A percentile compares a stretch with the other conserved stretches of the same genome.
These are phyloP conservation scores for Solanum microdontum DNA, from an alignment of 257 asterid genomes.

Conservation along the genomic window DNA sequence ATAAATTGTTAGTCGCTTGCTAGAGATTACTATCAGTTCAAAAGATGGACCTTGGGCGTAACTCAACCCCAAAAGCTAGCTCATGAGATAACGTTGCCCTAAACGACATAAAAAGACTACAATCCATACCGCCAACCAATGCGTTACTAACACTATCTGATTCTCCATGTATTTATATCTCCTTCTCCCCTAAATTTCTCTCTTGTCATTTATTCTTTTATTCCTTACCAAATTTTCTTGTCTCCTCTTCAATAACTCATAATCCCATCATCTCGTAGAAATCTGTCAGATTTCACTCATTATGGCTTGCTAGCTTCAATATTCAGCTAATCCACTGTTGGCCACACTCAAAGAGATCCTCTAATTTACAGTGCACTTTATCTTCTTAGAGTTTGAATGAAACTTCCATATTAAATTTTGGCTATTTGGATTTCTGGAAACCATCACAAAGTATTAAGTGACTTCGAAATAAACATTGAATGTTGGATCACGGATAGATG, in stretches of 20 bases:
- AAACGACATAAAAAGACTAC: not conserved
- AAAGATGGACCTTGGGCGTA: not conserved
- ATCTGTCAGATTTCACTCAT: not conserved
- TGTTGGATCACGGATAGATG: not conserved
- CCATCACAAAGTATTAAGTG: not conserved
- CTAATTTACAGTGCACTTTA: not conserved
- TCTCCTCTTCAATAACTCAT: not conserved
- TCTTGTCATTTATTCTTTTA: not conserved
- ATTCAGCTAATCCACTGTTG: not conserved
- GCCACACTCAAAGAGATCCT: not conserved
- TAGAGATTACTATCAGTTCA: not conserved
- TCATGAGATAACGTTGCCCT: not conserved
- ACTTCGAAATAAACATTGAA: not conserved
- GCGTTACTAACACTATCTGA: not conserved
- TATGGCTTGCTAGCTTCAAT: not conserved
- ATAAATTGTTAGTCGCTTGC: not conserved
- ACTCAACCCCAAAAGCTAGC: not conserved
- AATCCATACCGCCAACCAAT: not conserved
- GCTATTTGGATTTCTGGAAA: not conserved
- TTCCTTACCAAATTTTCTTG: not conserved
- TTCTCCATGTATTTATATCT: not conserved
- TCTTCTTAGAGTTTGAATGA: not conserved
- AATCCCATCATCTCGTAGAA: not conserved
- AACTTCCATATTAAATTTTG: not conserved
- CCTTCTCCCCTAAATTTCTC: not conserved